Evolutionary conservation across 345 rosid species (phyloP), one percentile per base, ranked within the genome.

Genomic region (Geranium rotundifolium): DNA sequence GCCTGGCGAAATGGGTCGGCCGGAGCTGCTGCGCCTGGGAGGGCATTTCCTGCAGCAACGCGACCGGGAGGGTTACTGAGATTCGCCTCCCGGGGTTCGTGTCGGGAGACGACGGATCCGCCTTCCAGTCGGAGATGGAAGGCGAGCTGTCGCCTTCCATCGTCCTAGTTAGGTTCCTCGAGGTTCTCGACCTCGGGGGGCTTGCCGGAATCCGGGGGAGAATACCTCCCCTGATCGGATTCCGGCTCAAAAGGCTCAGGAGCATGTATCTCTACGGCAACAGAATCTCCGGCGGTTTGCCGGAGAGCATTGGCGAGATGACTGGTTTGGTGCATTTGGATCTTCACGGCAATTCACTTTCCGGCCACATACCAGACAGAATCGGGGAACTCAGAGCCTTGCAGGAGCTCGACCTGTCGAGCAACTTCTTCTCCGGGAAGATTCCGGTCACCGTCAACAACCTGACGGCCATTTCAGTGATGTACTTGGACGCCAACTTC

Each of bases 151-250:
- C 84, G 56, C 77, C 84, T 39, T 79, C 81, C 10, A 46, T 81
- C 65, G 64, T 75, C 50, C 62, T 70, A 56, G 67, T 79, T 63
- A 67, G 71, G 57, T 79, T 69, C 19, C 82, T 84, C 23, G 37
- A 77, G 62, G 81, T 84, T 27, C 71, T 84, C 31, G 81, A 83
- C 72, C 83, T 83, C 27, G 86, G 89, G 34, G 82, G 80, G 58
- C 80, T 84, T 4, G 57, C 71, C 7, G 73, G 71, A 46, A 75
- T 81, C 8, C 37, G 76, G 2, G 89, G 86, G 50, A 67, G 2
- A 19, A 76, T 84, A 17, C 84, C 89, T 1, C 68, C 74, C 14
- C 64, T n/a, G 14, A 81, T 84, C 13, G 81, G 86, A 9, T 64
- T 62, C 27, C 63, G 61, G 58, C 81, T 81, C 19, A 76, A 50